Base-by-base conservation (phyloP, 1,284 basidiomycete species). In the Kwoniella shivajii region DNA sequence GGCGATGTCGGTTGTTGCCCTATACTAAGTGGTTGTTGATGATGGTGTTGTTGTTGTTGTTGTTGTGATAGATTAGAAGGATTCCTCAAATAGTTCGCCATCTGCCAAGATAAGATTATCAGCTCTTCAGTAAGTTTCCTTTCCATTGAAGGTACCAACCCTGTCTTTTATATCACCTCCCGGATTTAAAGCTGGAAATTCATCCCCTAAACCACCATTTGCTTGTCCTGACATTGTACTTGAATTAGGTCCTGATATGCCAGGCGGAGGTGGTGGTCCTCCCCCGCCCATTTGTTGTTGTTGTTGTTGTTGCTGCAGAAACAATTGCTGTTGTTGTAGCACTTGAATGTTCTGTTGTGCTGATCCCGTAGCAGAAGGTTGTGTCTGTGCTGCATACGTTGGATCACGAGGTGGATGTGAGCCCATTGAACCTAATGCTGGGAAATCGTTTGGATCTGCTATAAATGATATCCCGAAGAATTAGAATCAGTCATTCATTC, bases 161-260 rank as follows among this genome's bases (percentile, higher is more conserved):
- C 70, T 68, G 50, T 60, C 59, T 47, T 67, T 66, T 45, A 67
- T 67, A 22, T 56, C 63, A 48, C 67, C 71, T 54, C 59, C 59
- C 4, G 58, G 60, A 44, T 67, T 69, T 46, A 78, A 54, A 26
- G 73, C 74, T n/a, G 76, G 76, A 54, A 78, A 78, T 27, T 78
- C 76, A 38, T 77, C 76, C 51, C 64, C 53, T 14, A 41, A 16
- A 13, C 36, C 36, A n/a, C 54, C 57, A 29, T 56, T 55, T 27
- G 61, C 33, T 49, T 61, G 60, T 34, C 33, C 42, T 31, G 44
- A 20, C 18, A 34, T 43, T 33, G 57, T 48, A 39, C 53, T 50
- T 20, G 61, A 45, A 36, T 43, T 44, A 20, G 69, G 69, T 44
- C 70, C 74, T 20, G 70, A 65, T 54, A 78, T 67, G n/a, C 74